Evolutionary conservation across 2,329 filamentous ascomycete species (phyloP).

Genomic region (Coniochaeta hoffmannii): DNA sequence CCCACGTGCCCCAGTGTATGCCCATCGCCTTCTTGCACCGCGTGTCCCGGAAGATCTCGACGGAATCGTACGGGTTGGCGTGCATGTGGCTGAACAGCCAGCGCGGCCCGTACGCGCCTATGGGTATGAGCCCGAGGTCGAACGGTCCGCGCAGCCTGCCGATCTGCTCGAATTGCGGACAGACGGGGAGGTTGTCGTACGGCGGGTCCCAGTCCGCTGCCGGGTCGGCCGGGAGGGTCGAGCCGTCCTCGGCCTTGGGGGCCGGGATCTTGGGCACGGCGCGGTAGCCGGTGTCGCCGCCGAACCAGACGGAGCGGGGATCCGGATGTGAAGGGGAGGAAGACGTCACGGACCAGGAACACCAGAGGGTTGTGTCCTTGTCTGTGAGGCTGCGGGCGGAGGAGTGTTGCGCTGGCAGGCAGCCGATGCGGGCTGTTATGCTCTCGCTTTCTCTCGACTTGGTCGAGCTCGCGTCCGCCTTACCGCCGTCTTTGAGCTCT

Average conservation of each 20-base stretch:
- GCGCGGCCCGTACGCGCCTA: constrained; percentile 77
- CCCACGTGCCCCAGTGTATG: constrained; percentile 93
- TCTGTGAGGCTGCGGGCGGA: constrained; percentile 64
- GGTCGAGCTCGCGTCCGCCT: constrained; percentile 15
- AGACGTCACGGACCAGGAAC: constrained; percentile 73
- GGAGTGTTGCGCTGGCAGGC: constrained; percentile 78
- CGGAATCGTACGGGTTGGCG: constrained; percentile 76
- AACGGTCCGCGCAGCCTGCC: constrained; percentile 76
- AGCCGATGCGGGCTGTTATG: constrained; percentile 67
- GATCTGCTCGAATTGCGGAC: constrained; percentile 80
- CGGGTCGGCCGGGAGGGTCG: not conserved
- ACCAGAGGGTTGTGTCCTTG: constrained; percentile 73
- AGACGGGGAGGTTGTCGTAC: constrained; percentile 59
- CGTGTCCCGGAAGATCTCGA: constrained; percentile 84
- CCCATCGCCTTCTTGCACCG: constrained; percentile 70
- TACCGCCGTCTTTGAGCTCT: constrained; percentile 15
- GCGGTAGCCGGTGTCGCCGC: constrained; percentile 85
- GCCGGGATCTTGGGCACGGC: constrained; percentile 52
- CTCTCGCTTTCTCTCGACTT: constrained; percentile 21
- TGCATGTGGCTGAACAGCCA: constrained; percentile 73
- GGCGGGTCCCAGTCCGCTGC: constrained; percentile 57
- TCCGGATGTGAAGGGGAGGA: constrained; percentile 32
- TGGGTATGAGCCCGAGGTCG: constrained; percentile 86
- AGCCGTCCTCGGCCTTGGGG: constrained; percentile 46
- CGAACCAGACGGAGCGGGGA: constrained; percentile 74